Conservation (phyloP, 2,329 filamentous ascomycete genomes). For the Amauroascus verrucosus region DNA sequence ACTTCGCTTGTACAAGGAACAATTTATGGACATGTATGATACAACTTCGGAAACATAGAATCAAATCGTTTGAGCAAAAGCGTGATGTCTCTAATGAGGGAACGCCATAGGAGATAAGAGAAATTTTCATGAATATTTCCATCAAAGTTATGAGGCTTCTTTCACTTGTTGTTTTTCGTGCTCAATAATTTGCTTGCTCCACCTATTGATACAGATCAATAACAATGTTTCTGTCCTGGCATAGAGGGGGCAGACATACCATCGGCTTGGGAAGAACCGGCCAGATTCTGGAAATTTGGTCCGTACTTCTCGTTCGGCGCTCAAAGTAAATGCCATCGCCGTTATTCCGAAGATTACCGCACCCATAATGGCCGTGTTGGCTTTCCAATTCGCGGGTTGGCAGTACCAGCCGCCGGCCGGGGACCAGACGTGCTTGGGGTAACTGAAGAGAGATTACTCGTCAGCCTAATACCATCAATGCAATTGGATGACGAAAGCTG, state of each 20-base stretch:
- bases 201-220: constrained; percentile 37
- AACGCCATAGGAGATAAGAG: background rate
- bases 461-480: constrained; percentile 8
- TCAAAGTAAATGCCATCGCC: constrained; percentile 59
- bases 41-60: constrained; percentile 24
- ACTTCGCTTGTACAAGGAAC: constrained; percentile 36
- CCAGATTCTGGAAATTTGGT: constrained; percentile 65
- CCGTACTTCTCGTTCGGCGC: constrained; percentile 62
- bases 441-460: constrained; percentile 46
- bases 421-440: constrained; percentile 99
- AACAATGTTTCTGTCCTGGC: constrained; percentile 17
- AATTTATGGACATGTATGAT: constrained; percentile 32
- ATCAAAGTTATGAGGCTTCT: constrained; percentile 7
- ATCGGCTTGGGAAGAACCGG: constrained; percentile 74
- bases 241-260: constrained; percentile 46
- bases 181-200: constrained; percentile 62
- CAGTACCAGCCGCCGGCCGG: constrained; percentile 95
- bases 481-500: background rate
- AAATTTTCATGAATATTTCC: background rate
- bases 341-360: constrained; percentile 58
- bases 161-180: constrained; percentile 45
- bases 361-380: constrained; percentile 72
- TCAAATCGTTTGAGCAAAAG: constrained; percentile 16
- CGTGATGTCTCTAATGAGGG: constrained; percentile 7
- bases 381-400: constrained; percentile 89